Conservation (phyloP, 306 rosid species). For the Trifolium pratense region DNA sequence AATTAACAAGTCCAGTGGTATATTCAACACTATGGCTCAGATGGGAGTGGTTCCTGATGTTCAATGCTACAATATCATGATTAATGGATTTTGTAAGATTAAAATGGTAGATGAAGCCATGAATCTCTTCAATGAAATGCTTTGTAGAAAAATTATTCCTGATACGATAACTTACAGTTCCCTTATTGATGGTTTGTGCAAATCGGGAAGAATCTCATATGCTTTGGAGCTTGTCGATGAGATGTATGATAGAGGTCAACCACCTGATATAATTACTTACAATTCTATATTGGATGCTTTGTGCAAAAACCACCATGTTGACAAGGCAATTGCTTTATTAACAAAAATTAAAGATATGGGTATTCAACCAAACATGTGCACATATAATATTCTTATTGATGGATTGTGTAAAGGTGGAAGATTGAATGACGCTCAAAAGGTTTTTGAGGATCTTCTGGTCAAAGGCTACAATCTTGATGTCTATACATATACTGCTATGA, state of each 20-base stretch:
- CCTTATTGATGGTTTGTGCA: not conserved
- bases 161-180: not conserved
- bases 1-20: not conserved
- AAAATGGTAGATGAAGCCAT: not conserved
- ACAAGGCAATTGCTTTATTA: no score
- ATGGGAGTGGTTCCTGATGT: not conserved
- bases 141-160: not conserved
- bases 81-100: not conserved
- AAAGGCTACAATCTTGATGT: not conserved
- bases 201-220: not conserved
- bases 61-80: not conserved
- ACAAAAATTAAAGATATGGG: not conserved
- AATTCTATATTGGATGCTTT: no score
- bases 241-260: not conserved
- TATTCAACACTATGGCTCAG: not conserved
- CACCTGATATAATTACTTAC: no score
- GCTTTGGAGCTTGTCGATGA: not conserved
- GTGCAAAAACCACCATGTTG: no score
- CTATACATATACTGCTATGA: not conserved
- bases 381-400: no score
- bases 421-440: not conserved
- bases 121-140: not conserved
- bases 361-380: not conserved
- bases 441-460: not conserved
- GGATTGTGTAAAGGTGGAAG: no score